Percentiles rank a stretch among this genome's conserved stretches.
These are phyloP conservation scores for Vitis hybrid DNA, from an alignment of 177 flowering plant genomes.

Conservation along the genomic window DNA sequence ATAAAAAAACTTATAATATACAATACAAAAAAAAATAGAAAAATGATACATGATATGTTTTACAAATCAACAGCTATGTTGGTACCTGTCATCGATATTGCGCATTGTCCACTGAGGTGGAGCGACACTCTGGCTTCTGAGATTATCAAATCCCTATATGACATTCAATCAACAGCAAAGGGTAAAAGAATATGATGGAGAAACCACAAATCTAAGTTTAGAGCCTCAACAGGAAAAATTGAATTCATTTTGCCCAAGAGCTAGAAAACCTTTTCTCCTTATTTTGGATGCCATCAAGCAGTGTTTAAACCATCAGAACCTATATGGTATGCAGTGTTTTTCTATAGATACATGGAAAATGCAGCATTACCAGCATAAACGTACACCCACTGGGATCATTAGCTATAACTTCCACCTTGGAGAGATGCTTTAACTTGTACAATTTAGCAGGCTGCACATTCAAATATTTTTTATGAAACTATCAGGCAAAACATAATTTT, in stretches of 20 bases:
- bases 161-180: conserved; percentile 6
- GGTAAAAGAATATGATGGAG: neutral
- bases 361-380: conserved; percentile 73
- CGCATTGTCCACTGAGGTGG: conserved; percentile 99
- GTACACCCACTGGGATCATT: conserved; percentile 97
- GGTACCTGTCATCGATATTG: conserved; percentile 91
- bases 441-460: conserved; percentile 85
- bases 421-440: conserved; percentile 95
- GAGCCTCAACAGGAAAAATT: neutral
- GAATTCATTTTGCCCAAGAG: neutral
- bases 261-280: neutral
- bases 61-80: neutral
- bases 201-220: neutral
- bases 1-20: too few species aligned
- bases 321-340: neutral
- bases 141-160: conserved; percentile 93
- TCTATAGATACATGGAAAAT: neutral
- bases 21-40: too few species aligned
- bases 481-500: neutral
- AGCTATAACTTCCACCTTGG: conserved; percentile 89
- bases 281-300: neutral
- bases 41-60: too few species aligned
- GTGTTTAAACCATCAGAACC: conserved; percentile 1
- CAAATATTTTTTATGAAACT: neutral
- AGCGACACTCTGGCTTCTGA: conserved; percentile 89